Base-by-base conservation (phyloP, 129 eudicot genomes). In the Helianthus annuus region DNA sequence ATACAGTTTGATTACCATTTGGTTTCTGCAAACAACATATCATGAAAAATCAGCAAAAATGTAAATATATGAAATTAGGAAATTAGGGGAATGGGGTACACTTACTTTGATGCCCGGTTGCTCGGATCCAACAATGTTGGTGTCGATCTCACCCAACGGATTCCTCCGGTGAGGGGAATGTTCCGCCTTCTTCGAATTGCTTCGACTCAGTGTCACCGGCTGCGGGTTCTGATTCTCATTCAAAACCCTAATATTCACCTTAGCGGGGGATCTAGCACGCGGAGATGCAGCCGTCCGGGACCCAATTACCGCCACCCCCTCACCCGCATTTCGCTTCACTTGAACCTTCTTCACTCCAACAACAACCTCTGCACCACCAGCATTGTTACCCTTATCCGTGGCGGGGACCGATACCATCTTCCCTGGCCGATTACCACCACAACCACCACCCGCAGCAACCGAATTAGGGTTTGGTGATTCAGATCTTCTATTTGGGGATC, bases 401-500 rank as follows among this genome's bases (percentile, higher is more conserved):
- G 81, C 81, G 16, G 81, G 81, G 2, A 77, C 81, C 4, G 81
- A 77, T 1, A 94, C 89, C 99, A 94, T 80, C 79, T 94, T 94
- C 49, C 90, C 96, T 0, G 99, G 99, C 84, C 84, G 77, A 39
- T 34, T 73, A 10, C 55, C 57, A 2, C 71, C 49, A 40, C 63
- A 55, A 24, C 69, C 58, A 3, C 75, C 17, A 19, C 32, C 32
- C 10, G 16, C 64, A 1, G 32, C 66, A 36, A 59, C 63, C 69
- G 68, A 62, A 36, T 39, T 76, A 8, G 86, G 62, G 40, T 77
- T 78, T 0, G 99, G 99, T 10, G 97, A 90, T 53, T 94, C 96
- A 15, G 96, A 90, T 85, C 99, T 86, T 52, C 96, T 78, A 14
- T 76, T 86, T 2, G 99, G 99, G 81, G 99, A 94, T 73, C 96